A percentile compares a stretch with the other conserved stretches of the same genome.
Evolutionary conservation across 2,329 filamentous ascomycete species (phyloP).

Genomic region (Fusarium chaquense): DNA sequence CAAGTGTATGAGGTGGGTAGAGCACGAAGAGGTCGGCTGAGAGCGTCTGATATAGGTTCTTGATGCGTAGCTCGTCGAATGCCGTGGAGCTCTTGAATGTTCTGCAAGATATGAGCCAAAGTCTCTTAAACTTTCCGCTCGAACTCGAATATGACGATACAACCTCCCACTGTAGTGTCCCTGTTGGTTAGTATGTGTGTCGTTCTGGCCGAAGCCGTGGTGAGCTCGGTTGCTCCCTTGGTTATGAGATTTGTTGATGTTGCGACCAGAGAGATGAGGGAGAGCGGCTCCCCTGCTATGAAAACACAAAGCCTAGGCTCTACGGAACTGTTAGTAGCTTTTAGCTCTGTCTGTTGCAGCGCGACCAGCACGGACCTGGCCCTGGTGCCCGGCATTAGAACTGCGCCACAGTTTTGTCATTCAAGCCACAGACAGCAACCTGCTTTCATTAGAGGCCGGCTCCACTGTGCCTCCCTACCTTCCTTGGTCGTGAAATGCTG

Average conservation of each 20-base stretch:
- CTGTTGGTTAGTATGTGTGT: slow-evolving; percentile 50
- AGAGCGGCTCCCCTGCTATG: slow-evolving; percentile 30
- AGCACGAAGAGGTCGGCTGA: background rate
- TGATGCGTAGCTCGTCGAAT: slow-evolving; percentile 12
- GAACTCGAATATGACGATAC: background rate
- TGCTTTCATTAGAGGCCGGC: slow-evolving; percentile 2
- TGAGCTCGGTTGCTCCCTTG: slow-evolving; percentile 48
- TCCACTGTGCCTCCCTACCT: slow-evolving; percentile 20
- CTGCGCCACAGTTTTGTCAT: slow-evolving; percentile 18
- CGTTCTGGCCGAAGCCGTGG: slow-evolving; percentile 50
- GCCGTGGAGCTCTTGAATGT: slow-evolving; percentile 8
- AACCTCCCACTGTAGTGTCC: slow-evolving; percentile 2
- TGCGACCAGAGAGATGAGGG: slow-evolving; percentile 33
- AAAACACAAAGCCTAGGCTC: slow-evolving; percentile 38
- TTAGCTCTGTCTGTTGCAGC: slow-evolving; percentile 40
- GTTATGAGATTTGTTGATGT: slow-evolving; percentile 51
- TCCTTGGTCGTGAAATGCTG: slow-evolving; percentile 29
- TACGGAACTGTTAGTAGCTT: slow-evolving; percentile 8
- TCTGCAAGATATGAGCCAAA: slow-evolving; percentile 7
- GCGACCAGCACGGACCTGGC: slow-evolving; percentile 39
- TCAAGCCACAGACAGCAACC: slow-evolving; percentile 29
- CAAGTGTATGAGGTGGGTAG: background rate
- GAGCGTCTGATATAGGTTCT: background rate
- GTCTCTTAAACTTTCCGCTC: slow-evolving; percentile 1
- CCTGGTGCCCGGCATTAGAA: background rate